These are phyloP conservation scores for Pestalotiopsis sp. DNA, from an alignment of 2,329 filamentous ascomycete species.

Conservation along the genomic window DNA sequence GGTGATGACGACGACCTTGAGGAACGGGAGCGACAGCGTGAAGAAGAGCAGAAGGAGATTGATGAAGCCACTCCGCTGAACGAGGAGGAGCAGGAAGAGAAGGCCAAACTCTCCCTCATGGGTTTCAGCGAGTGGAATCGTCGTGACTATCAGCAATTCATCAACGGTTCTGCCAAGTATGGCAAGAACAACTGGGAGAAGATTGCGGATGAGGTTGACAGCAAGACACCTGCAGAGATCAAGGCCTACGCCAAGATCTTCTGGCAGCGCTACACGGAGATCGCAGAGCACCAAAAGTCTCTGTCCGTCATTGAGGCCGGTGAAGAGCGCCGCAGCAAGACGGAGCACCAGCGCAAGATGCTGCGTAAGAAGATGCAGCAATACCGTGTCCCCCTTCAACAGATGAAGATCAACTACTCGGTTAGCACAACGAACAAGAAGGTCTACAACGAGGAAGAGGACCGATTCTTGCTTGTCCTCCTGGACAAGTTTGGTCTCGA, in stretches of 20 bases:
- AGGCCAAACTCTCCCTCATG: slow-evolving; percentile 76
- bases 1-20: slow-evolving; percentile 85
- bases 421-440: slow-evolving; percentile 99
- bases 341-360: slow-evolving; percentile 90
- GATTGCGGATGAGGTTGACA: slow-evolving; percentile 89
- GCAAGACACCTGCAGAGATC: slow-evolving; percentile 83
- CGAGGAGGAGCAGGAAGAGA: slow-evolving; percentile 87
- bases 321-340: slow-evolving; percentile 85
- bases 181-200: slow-evolving; percentile 83
- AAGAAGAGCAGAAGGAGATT: slow-evolving; percentile 87
- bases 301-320: slow-evolving; percentile 89
- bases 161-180: slow-evolving; percentile 93
- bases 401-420: slow-evolving; percentile 98
- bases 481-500: slow-evolving; percentile 92
- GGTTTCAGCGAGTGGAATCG: slow-evolving; percentile 96
- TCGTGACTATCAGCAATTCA: slow-evolving; percentile 96
- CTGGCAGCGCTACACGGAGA: slow-evolving; percentile 92
- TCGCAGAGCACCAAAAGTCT: slow-evolving; percentile 86
- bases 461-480: slow-evolving; percentile 91
- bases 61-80: slow-evolving; percentile 88
- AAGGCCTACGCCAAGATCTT: slow-evolving; percentile 93
- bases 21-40: slow-evolving; percentile 84
- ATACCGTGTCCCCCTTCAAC: slow-evolving; percentile 96
- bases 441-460: slow-evolving; percentile 98
- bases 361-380: slow-evolving; percentile 93